Evolutionary conservation across 2,329 filamentous ascomycete species (phyloP), one percentile per base, ranked within the genome.

Genomic region (Aspergillus uvarum): DNA sequence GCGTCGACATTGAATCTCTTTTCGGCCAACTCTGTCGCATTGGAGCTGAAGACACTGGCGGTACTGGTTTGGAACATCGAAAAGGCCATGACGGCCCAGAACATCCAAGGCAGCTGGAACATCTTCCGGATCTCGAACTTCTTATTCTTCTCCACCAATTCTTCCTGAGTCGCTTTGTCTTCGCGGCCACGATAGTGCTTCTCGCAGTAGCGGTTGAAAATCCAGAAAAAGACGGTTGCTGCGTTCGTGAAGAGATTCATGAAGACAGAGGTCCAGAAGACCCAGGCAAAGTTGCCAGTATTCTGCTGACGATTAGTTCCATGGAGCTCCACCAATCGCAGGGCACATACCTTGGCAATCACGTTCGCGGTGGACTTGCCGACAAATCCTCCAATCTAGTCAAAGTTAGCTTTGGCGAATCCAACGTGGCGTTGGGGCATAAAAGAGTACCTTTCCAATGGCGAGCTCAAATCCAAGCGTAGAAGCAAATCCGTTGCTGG

Each of bases 191-290:
- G 66, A 54, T 81, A 87, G 24, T 76, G 77, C 24, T 76, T 76
- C 32, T 82, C 78, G 44, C 79, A 81, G 70, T 81, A 82, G 10
- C 76, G 76, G 0, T 80, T 85, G 67, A 87, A 87, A 64, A 80
- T 79, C 74, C 80, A 86, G 69, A 87, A 87, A 10, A 76, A 71
- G 0, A 79, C 55, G 0, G 84, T 86, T 1, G 80, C 77, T 0
- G 80, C 67, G 56, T 88, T 87, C 8, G 85, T 87, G 62, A 88
- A 87, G 2, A 88, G 59, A 59, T 87, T 87, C 82, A 87, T 87
- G 65, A 85, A 84, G 0, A 88, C 84, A 0, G 91, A 79, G 10
- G 81, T 81, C 85, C 85, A 87, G 66, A 82, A 87, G 0, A 83
- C 83, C 83, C 85, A 87, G 55, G 81, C 81, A 50, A 88, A 88